Conservation (phyloP, 2,329 filamentous ascomycete genomes). For the Teratosphaeria pseudoeucalypti region DNA sequence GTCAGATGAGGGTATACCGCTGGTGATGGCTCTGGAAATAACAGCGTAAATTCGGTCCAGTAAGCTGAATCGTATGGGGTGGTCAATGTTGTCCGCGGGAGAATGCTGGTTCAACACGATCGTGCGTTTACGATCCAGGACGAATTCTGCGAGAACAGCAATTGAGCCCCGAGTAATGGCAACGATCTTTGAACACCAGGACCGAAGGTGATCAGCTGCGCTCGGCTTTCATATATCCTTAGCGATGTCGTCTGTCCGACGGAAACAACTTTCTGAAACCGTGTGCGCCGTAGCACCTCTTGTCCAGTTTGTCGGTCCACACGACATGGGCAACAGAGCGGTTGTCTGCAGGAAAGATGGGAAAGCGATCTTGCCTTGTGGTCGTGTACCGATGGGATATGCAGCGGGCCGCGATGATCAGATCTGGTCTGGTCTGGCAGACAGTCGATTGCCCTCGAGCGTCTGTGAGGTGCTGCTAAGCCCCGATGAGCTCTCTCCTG, state of each 20-base stretch:
- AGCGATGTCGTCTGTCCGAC: not conserved
- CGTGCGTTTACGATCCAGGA: not conserved
- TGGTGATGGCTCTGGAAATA: not conserved
- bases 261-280: not conserved
- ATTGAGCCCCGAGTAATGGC: not conserved
- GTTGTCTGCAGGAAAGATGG: not conserved
- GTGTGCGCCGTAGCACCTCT: not conserved
- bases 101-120: not conserved
- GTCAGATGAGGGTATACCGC: not conserved
- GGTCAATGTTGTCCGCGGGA: not conserved
- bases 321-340: not conserved
- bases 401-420: not conserved
- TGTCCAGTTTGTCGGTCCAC: not conserved
- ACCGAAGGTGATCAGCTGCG: not conserved
- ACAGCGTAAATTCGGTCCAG: not conserved
- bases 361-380: not conserved
- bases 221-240: not conserved
- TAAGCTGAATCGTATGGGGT: not conserved
- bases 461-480: not conserved
- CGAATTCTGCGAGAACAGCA: not conserved
- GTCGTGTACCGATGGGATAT: not conserved
- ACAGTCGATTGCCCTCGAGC: not conserved
- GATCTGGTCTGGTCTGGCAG: not conserved
- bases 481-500: not conserved
- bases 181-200: not conserved